A percentile compares a stretch with the other conserved stretches of the same genome.
phyloP scores from a whole-genome alignment of 176 grass and related monocot species.

The Sorghum bicolor region Sorghum_bicolor_NCBIv3 NC_012879.2:49587501-49588000 shows the following conservation, averaged over 20 bases:
- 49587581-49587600: too few species aligned
- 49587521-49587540: too few species aligned
- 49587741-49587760: not conserved
- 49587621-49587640: too few species aligned
- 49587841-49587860: not conserved
- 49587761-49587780: constrained; percentile 35
- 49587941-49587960: not conserved
- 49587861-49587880: too few species aligned
- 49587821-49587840: constrained; percentile 1
- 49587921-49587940: not conserved
- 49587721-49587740: not conserved
- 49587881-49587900: not conserved
- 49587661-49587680: not conserved
- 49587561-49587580: too few species aligned
- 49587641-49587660: not conserved
- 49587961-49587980: not conserved
- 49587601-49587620: too few species aligned
- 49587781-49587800: constrained; percentile 3
- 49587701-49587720: not conserved
- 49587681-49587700: not conserved
- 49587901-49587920: not conserved
- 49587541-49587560: too few species aligned
- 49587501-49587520: too few species aligned
- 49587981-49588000: not conserved
- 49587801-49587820: not conserved